Percentiles rank a stretch among this genome's conserved stretches.
These are phyloP conservation scores for Butyriboletus loyo DNA, from an alignment of 768 basidiomycete genomes.

Conservation along the genomic window DNA sequence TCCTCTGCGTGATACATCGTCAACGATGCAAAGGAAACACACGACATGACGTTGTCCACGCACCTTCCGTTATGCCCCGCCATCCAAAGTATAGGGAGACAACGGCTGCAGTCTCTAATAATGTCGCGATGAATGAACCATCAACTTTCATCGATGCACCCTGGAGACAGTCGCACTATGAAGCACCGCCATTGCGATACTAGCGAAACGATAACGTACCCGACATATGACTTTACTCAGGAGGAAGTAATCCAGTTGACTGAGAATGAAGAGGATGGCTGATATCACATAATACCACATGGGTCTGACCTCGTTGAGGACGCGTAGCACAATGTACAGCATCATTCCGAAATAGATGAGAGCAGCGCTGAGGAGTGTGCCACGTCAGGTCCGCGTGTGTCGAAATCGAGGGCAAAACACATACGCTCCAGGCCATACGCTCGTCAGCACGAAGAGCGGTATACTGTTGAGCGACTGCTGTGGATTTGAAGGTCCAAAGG, in stretches of 20 bases:
- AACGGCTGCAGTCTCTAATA: slow-evolving; percentile 77
- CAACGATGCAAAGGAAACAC: background rate
- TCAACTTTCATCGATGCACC: slow-evolving; percentile 70
- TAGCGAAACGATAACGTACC: slow-evolving; percentile 34
- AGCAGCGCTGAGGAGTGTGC: slow-evolving; percentile 45
- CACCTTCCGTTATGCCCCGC: slow-evolving; percentile 87
- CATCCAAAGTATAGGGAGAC: slow-evolving; percentile 73
- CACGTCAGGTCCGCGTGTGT: slow-evolving; percentile 1
- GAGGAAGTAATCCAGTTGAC: slow-evolving; percentile 82
- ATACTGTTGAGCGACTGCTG: slow-evolving; percentile 58
- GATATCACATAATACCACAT: slow-evolving; percentile 75
- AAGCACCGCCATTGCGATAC: slow-evolving; percentile 3
- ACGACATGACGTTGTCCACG: slow-evolving; percentile 17
- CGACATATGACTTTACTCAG: slow-evolving; percentile 74
- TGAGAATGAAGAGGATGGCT: slow-evolving; percentile 72
- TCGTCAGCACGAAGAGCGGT: slow-evolving; percentile 76
- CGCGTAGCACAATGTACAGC: slow-evolving; percentile 71
- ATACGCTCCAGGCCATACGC: slow-evolving; percentile 75
- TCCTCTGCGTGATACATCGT: slow-evolving; percentile 33
- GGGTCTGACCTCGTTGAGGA: slow-evolving; percentile 78
- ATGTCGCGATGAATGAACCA: slow-evolving; percentile 81
- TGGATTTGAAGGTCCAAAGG: slow-evolving; percentile 59
- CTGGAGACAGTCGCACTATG: slow-evolving; percentile 32
- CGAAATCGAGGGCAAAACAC: slow-evolving; percentile 27
- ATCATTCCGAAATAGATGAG: slow-evolving; percentile 72